These are phyloP conservation scores for Aspergillus vadensis DNA, from an alignment of 2,329 filamentous ascomycete genomes.

Conservation along the genomic window DNA sequence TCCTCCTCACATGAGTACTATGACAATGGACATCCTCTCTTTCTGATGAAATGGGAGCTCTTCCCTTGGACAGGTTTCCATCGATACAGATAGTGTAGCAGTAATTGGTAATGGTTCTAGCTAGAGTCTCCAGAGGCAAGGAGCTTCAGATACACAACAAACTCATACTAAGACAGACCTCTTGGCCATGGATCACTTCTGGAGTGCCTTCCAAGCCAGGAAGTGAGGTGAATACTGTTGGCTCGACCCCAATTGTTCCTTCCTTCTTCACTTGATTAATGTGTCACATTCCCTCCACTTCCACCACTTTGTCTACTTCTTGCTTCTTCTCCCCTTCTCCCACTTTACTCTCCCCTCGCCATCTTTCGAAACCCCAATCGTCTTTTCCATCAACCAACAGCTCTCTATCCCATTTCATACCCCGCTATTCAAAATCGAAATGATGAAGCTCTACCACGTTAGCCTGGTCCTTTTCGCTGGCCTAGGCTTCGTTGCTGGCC, in stretches of 20 bases:
- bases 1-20: too few relatives aligned
- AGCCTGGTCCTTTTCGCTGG: slow-evolving; percentile 57
- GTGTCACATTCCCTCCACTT: neutral
- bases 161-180: neutral
- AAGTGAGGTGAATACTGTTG: neutral
- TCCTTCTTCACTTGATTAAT: neutral
- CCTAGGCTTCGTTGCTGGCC: slow-evolving; percentile 51
- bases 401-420: neutral
- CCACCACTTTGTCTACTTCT: neutral
- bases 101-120: neutral
- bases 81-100: neutral
- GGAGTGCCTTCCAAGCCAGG: neutral
- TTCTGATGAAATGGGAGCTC: neutral
- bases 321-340: neutral
- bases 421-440: slow-evolving; percentile 20
- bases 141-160: neutral
- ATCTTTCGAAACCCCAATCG: neutral
- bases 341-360: neutral
- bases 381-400: neutral
- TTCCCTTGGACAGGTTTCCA: neutral
- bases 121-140: neutral
- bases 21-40: too few relatives aligned
- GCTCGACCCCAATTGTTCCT: neutral
- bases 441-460: slow-evolving; percentile 55
- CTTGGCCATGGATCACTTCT: neutral